Evolutionary conservation across 2,329 filamentous ascomycete species (phyloP), one percentile per base, ranked within the genome.

Genomic region (Chrysoporthe puriensis): DNA sequence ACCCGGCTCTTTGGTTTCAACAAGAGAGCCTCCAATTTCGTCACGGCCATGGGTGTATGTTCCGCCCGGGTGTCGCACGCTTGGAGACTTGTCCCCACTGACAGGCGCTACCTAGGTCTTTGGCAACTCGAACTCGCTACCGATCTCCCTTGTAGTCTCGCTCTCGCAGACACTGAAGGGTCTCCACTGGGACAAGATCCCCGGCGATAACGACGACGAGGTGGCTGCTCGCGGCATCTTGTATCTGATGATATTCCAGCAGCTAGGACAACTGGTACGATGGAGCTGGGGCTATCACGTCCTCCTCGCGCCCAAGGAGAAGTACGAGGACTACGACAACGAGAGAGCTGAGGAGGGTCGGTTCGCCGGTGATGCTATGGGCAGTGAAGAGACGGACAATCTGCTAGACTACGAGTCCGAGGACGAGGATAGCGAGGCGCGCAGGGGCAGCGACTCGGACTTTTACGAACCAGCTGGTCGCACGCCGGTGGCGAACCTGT

Each of bases 201-300:
- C 93, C 0, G 91, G 93, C 64, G 96, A 99, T 74, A 98, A 96
- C 74, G 95, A 98, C 74, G 92, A 97, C 68, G 93, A 98, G 78
- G 96, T 99, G 26, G 94, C 88, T 34, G 95, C 96, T 2, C 89
- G 96, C 70, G 96, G 96, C 69, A 98, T 99, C 70, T 83, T 99
- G 0, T 99, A 99, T 76, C 86, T 99, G 13, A 85, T 99, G 70
- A 96, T 99, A 72, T 99, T 99, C 81, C 96, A 99, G 80, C 96
- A 99, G 78, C 87, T 99, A 3, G 96, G 96, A 32, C 96, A 99
- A 79, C 83, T 98, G 36, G 90, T 99, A 26, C 88, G 96, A 68
- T 99, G 96, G 96, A 97, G 93, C 71, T 99, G 96, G 96, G 96
- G 96, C 13, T 98, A 97, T 78, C 94, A 97, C 74, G 90, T 98